A percentile compares a stretch with the other conserved stretches of the same genome.
Conservation (phyloP, 768 basidiomycete species). For the Mycena vulgaris region DNA sequence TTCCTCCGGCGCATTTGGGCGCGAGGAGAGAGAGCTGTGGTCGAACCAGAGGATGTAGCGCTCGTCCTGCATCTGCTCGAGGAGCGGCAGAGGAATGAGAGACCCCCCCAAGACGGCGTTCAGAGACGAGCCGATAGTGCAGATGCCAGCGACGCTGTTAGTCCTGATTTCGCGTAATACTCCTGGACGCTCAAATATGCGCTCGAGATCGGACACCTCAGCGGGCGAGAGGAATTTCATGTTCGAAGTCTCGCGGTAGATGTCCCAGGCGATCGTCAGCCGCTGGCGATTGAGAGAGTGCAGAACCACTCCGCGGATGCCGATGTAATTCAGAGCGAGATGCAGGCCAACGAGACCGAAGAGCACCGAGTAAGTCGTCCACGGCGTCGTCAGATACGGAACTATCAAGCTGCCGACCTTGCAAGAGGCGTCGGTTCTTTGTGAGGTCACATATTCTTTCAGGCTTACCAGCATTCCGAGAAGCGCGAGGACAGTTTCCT, state of each 20-base stretch:
- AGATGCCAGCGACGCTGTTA: constrained; percentile 57
- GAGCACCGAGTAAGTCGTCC: constrained; percentile 66
- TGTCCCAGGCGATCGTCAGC: constrained; percentile 65
- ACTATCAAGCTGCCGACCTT: constrained; percentile 73
- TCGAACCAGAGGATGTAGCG: constrained; percentile 71
- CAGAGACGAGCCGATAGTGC: constrained; percentile 66
- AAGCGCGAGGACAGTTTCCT: constrained; percentile 79
- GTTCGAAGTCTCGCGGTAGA: constrained; percentile 49
- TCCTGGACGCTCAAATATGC: constrained; percentile 59
- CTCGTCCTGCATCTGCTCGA: constrained; percentile 61
- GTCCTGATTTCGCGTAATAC: constrained; percentile 55
- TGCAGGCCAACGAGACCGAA: constrained; percentile 68
- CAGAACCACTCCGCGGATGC: constrained; percentile 70
- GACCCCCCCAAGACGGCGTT: constrained; percentile 49
- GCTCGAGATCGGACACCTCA: constrained; percentile 59
- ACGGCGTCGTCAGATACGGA: constrained; percentile 64
- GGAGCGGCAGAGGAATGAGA: constrained; percentile 45
- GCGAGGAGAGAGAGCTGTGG: constrained; percentile 40
- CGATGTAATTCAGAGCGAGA: constrained; percentile 71
- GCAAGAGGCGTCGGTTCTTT: background rate
- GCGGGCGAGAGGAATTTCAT: constrained; percentile 49
- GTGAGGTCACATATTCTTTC: background rate
- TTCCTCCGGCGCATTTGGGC: constrained; percentile 20
- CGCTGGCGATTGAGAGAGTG: constrained; percentile 75
- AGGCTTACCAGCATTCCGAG: constrained; percentile 74